Percentiles rank a stretch among this genome's conserved stretches.
Evolutionary conservation across 176 grass and related monocot genomes (phyloP).

Genomic region (Tillandsia leiboldiana): DNA sequence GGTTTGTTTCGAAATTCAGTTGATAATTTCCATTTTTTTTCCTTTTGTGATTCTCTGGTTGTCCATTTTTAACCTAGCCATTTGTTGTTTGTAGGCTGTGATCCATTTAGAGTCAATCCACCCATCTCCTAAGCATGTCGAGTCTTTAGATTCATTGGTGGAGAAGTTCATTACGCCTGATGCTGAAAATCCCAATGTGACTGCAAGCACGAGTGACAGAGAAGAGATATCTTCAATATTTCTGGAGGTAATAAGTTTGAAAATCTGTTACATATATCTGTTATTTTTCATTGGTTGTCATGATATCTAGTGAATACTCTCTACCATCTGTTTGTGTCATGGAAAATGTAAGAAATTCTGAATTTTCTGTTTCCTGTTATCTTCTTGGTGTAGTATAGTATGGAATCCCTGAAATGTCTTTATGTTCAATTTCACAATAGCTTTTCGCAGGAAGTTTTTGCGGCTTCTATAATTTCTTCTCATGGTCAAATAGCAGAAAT

Average conservation of each 20-base stretch:
- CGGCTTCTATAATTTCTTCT: too few species aligned
- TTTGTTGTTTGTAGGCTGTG: constrained; percentile 46
- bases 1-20: constrained; percentile 28
- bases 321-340: not conserved
- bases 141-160: constrained; percentile 77
- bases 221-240: constrained; percentile 91
- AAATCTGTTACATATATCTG: not conserved
- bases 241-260: constrained; percentile 64
- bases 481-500: too few species aligned
- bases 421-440: too few species aligned
- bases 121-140: constrained; percentile 52
- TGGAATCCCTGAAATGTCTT: too few species aligned
- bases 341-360: too few species aligned
- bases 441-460: too few species aligned
- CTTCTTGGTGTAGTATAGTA: too few species aligned
- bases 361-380: too few species aligned
- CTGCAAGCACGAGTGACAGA: constrained; percentile 58
- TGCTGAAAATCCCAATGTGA: constrained; percentile 30
- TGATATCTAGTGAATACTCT: not conserved
- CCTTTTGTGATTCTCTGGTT: not conserved
- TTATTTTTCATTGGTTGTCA: not conserved
- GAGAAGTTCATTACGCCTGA: constrained; percentile 68
- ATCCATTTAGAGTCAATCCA: constrained; percentile 80
- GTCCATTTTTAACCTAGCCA: not conserved
- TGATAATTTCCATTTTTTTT: not conserved